Conservation (phyloP, 83 land plant species). For the Isoetes engelmannii region DNA sequence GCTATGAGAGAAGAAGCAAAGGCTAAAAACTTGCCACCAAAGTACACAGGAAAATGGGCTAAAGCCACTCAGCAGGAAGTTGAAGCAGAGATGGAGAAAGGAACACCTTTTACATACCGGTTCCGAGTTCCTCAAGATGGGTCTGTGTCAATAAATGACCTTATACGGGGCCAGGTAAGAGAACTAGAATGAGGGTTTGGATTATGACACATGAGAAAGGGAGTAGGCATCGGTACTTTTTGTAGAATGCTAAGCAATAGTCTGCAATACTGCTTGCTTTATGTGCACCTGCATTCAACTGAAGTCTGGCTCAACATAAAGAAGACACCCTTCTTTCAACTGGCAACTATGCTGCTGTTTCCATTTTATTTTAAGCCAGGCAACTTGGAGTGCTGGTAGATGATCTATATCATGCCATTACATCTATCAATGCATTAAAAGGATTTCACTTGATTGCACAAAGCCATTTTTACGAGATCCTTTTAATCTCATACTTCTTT, state of each 20-base stretch:
- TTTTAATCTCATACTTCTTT: too few relatives aligned
- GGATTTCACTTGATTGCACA: too few relatives aligned
- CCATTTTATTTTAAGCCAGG: too few relatives aligned
- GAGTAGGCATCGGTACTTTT: background rate
- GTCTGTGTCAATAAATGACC: slow-evolving; percentile 66
- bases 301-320: too few relatives aligned
- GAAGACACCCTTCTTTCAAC: too few relatives aligned
- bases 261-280: background rate
- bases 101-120: slow-evolving; percentile 77
- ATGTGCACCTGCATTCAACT: background rate
- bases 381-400: too few relatives aligned
- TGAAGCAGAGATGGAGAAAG: slow-evolving; percentile 65
- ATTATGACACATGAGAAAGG: background rate
- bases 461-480: too few relatives aligned
- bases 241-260: background rate
- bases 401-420: too few relatives aligned
- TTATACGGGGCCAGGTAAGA: slow-evolving; percentile 86
- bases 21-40: slow-evolving; percentile 67
- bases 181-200: background rate
- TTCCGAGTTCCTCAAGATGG: slow-evolving; percentile 90
- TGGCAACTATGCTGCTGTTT: too few relatives aligned
- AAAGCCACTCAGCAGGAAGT: slow-evolving; percentile 68
- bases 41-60: slow-evolving; percentile 91
- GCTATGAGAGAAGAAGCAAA: slow-evolving; percentile 69
- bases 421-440: too few relatives aligned